These are phyloP conservation scores for Leccinum arenicola DNA, from an alignment of 768 basidiomycete genomes.

Conservation along the genomic window DNA sequence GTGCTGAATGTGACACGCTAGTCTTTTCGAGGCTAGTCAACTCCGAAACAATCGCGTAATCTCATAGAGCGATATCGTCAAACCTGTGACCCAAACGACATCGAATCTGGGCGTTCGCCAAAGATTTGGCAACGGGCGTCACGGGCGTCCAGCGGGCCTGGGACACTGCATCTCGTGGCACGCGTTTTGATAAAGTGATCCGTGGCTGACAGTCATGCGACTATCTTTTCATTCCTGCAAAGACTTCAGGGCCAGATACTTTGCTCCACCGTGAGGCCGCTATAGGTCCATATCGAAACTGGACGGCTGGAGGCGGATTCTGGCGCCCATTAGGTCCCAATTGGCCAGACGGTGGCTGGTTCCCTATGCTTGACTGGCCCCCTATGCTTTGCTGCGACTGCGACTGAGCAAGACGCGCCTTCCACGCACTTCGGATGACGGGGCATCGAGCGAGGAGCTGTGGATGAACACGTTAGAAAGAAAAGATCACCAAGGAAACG, in stretches of 20 bases:
- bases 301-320: slow-evolving; percentile 19
- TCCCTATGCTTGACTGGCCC: slow-evolving; percentile 13
- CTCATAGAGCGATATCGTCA: slow-evolving; percentile 3
- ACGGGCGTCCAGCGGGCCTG: slow-evolving; percentile 3
- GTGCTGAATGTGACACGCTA: slow-evolving; percentile 14
- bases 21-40: slow-evolving; percentile 5
- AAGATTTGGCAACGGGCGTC: background rate
- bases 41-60: background rate
- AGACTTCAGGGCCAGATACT: slow-evolving; percentile 59
- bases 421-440: slow-evolving; percentile 72
- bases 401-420: slow-evolving; percentile 51
- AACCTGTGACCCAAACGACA: slow-evolving; percentile 4
- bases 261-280: slow-evolving; percentile 68
- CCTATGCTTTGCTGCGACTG: slow-evolving; percentile 28
- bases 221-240: slow-evolving; percentile 70
- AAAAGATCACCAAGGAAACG: slow-evolving; percentile 1
- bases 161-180: slow-evolving; percentile 6
- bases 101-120: slow-evolving; percentile 7
- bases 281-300: slow-evolving; percentile 58
- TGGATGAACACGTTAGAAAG: slow-evolving; percentile 19
- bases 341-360: slow-evolving; percentile 19
- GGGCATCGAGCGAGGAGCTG: slow-evolving; percentile 68
- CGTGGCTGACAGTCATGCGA: background rate
- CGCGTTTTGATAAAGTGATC: slow-evolving; percentile 1
- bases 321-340: slow-evolving; percentile 23